Evolutionary conservation across 148 eudicot species (phyloP), one percentile per base, ranked within the genome.

Genomic region (Vaccinium darrowii): DNA sequence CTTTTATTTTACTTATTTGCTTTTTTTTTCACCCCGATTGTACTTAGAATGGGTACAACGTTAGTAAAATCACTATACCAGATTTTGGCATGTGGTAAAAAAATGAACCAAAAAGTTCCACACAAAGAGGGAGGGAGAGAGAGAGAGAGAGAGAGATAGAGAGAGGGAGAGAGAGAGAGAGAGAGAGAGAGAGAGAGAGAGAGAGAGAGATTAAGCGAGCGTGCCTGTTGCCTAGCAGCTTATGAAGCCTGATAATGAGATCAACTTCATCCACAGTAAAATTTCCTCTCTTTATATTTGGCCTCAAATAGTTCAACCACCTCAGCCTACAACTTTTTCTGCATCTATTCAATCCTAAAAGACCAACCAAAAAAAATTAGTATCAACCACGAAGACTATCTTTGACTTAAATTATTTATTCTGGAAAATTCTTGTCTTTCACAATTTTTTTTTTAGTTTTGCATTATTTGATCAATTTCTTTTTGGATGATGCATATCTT

Each of bases 191-290:
- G 27, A 27, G 27, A 27, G 27, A 27, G 27, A 27, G 27, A 27
- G 27, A 27, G 27, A 27, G 27, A 27, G 27, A 63, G 71, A 67
- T 33, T 25, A 30, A 67, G 58, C 12, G 13, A 21, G 33, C 47
- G 56, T 79, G n/a, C 69, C 82, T 56, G 60, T 79, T 79, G 63
- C 82, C 82, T 56, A 54, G 39, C 50, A 79, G 67, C 67, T 79
- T 79, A 56, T 79, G 89, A 67, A 87, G 87, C 65, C 69, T 56
- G 23, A 33, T 56, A 15, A 79, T 79, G 23, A 79, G 82, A 56
- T 79, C 82, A 33, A 79, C 49, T 25, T 67, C 36, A 25, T 67
- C 73, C 6, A 0, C 2, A 10, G 36, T 12, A 67, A 67, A 67
- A 67, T 67, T 67, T 0, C 36, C 73, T 67, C 73, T 67, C 73